These are phyloP conservation scores for Rehmannia glutinosa DNA, from an alignment of 257 asterid species.

Conservation along the genomic window DNA sequence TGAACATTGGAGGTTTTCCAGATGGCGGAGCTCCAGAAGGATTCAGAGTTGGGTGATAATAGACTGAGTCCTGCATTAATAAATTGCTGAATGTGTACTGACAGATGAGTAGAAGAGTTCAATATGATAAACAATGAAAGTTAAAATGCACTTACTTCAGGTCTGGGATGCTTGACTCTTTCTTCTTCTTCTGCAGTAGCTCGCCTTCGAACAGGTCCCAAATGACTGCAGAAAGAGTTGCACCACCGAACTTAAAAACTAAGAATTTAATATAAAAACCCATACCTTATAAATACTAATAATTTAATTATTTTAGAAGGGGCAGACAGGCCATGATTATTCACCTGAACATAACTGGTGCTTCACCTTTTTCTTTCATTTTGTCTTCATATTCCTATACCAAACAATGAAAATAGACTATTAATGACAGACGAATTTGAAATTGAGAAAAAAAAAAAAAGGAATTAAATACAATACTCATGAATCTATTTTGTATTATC, in stretches of 20 bases:
- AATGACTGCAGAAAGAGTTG: conserved; percentile 61
- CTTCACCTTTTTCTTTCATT: conserved; percentile 90
- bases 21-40: conserved; percentile 99
- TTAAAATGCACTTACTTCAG: conserved; percentile 56
- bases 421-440: conserved; percentile 12
- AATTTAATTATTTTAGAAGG: background rate
- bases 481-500: background rate
- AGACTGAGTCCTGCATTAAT: conserved; percentile 86
- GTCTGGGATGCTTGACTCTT: conserved; percentile 71
- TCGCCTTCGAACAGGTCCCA: conserved; percentile 85
- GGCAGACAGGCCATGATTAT: conserved; percentile 10
- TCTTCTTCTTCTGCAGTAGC: conserved; percentile 88
- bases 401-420: conserved; percentile 9
- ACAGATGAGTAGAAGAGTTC: conserved; percentile 22
- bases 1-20: conserved; percentile 97
- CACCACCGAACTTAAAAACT: conserved; percentile 8
- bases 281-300: background rate
- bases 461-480: background rate
- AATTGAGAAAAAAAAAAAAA: background rate
- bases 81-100: conserved; percentile 19
- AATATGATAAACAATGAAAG: conserved; percentile 15
- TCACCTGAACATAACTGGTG: conserved; percentile 99
- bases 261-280: conserved; percentile 12
- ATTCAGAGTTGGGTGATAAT: conserved; percentile 93
- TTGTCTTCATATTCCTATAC: conserved; percentile 87